These are phyloP conservation scores for Plectranthus barbatus DNA, from an alignment of 257 asterid species.

Conservation along the genomic window DNA sequence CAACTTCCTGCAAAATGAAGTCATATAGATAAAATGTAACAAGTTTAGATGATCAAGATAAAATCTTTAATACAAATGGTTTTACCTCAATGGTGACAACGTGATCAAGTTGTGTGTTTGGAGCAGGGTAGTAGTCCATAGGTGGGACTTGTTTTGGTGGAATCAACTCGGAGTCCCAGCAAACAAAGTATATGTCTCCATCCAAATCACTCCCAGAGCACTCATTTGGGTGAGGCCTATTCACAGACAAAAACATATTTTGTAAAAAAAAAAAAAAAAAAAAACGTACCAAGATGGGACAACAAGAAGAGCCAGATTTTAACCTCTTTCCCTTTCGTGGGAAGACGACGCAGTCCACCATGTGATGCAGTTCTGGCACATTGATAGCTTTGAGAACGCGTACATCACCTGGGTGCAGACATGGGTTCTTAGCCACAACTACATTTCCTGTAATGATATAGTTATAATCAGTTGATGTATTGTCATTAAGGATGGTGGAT, in stretches of 20 bases:
- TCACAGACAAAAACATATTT: no score
- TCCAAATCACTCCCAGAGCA: conserved; percentile 97
- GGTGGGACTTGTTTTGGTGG: conserved; percentile 43
- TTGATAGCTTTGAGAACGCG: conserved; percentile 65
- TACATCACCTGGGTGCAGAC: conserved; percentile 94
- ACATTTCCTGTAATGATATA: no score
- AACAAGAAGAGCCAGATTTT: no score
- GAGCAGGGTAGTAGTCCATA: conserved; percentile 79
- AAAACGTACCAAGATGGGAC: no score
- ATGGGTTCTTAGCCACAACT: no score
- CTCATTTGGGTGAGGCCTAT: conserved; percentile 96
- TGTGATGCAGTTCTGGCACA: conserved; percentile 48
- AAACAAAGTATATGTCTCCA: conserved; percentile 86
- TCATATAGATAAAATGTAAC: not conserved
- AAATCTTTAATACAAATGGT: not conserved
- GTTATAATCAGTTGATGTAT: no score
- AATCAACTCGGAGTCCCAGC: conserved; percentile 80
- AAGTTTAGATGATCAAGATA: no score
- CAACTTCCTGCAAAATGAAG: conserved; percentile 51
- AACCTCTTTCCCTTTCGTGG: conserved; percentile 78
- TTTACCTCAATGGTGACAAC: conserved; percentile 74
- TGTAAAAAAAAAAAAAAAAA: no score
- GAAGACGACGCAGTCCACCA: conserved; percentile 91
- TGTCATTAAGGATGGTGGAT: no score
- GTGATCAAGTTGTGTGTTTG: conserved; percentile 42